Conservation (phyloP, 2,329 filamentous ascomycete species). For the Capronia epimyces region DNA sequence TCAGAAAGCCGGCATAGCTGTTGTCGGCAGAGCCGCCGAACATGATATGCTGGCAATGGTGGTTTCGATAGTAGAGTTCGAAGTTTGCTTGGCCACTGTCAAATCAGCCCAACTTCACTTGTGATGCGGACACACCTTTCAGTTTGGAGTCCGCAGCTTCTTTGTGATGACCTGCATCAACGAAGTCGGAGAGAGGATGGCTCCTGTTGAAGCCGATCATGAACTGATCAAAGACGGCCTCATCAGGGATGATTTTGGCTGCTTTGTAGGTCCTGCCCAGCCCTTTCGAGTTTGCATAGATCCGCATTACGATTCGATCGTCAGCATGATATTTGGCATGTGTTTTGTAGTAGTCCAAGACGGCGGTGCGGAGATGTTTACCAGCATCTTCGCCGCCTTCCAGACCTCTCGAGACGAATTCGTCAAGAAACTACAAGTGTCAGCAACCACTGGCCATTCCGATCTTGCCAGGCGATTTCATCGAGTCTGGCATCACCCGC, state of each 20-base stretch:
- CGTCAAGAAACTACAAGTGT: slow-evolving; percentile 21
- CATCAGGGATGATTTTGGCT: slow-evolving; percentile 28
- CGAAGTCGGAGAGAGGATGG: slow-evolving; percentile 36
- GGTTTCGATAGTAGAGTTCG: slow-evolving; percentile 34
- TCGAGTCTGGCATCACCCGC: slow-evolving; percentile 1
- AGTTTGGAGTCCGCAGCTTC: slow-evolving; percentile 43
- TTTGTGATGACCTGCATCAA: slow-evolving; percentile 43
- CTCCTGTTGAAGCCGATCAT: slow-evolving; percentile 42
- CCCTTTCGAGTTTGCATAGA: slow-evolving; percentile 39
- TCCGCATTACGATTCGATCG: slow-evolving; percentile 33
- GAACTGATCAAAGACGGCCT: slow-evolving; percentile 33
- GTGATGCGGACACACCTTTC: slow-evolving; percentile 32
- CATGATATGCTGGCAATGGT: slow-evolving; percentile 40
- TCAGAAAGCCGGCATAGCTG: slow-evolving; percentile 41
- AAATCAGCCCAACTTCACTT: slow-evolving; percentile 16
- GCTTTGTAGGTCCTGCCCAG: slow-evolving; percentile 35
- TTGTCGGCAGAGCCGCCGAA: slow-evolving; percentile 43
- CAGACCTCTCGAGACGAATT: slow-evolving; percentile 18
- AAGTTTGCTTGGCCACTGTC: slow-evolving; percentile 31
- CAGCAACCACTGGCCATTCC: slow-evolving; percentile 2
- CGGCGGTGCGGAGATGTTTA: slow-evolving; percentile 20
- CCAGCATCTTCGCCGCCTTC: slow-evolving; percentile 24
- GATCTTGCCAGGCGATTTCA: not conserved
- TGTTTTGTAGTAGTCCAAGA: slow-evolving; percentile 18
- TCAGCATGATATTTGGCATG: slow-evolving; percentile 27